phyloP scores from a whole-genome alignment of 2,329 filamentous ascomycete species.

The Sarocladium strictum region DNA sequence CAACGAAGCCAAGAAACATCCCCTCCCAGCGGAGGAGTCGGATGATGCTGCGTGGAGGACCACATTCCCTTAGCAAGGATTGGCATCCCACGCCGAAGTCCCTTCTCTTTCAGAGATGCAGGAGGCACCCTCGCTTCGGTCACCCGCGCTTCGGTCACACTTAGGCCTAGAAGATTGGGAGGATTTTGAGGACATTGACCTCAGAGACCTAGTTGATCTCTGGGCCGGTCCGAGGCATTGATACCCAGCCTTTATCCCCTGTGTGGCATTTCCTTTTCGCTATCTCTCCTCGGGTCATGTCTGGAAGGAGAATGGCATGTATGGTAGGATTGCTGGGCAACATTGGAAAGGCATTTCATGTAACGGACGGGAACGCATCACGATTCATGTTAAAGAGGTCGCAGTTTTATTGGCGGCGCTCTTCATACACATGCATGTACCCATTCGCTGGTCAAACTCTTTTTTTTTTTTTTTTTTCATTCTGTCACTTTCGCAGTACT shows the following conservation, averaged over 20 bases:
- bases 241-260: constrained; percentile 11
- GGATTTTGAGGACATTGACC: constrained; percentile 22
- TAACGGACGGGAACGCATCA: neutral
- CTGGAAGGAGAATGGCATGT: no score
- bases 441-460: neutral
- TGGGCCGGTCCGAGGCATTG: constrained; percentile 17
- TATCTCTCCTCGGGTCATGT: constrained; percentile 7
- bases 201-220: constrained; percentile 20
- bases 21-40: constrained; percentile 16
- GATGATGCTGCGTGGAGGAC: constrained; percentile 13
- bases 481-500: neutral
- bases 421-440: neutral
- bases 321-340: no score
- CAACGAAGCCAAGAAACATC: constrained; percentile 9
- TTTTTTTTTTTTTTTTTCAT: neutral
- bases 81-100: neutral
- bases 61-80: constrained; percentile 5
- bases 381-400: constrained; percentile 5
- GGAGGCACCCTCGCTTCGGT: neutral
- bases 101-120: neutral
- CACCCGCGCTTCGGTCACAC: neutral
- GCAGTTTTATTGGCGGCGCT: neutral
- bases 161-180: constrained; percentile 18
- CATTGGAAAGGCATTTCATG: neutral
- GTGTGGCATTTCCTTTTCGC: constrained; percentile 13